Evolutionary conservation across 1,284 basidiomycete genomes (phyloP), one percentile per base, ranked within the genome.

Genomic region (Peniophora sp.): DNA sequence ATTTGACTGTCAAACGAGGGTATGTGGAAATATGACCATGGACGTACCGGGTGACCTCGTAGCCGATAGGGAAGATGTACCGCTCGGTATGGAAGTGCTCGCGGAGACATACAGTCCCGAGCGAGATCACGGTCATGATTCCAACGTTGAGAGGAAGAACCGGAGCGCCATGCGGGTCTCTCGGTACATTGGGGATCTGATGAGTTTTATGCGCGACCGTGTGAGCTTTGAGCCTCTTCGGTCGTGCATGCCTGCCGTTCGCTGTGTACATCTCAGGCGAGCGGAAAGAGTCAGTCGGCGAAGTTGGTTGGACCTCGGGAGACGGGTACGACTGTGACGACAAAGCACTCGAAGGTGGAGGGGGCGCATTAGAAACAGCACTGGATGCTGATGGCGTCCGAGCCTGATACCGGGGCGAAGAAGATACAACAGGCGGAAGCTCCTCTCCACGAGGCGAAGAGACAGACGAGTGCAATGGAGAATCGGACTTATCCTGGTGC

Each of bases 61-160:
- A 91, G 17, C 87, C 87, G 47, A 90, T 83, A 17, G 88, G 88
- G 60, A 88, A 91, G 56, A 91, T 90, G 62, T 90, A 90, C 52
- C 89, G 71, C 63, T 90, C 87, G 0, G 88, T 89, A 63, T 88
- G 85, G 61, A 89, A 90, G 62, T 88, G 84, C 58, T 89, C 85
- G 45, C 85, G 73, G 78, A 83, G 80, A 61, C 85, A 88, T 3
- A 89, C 78, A 54, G 80, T 74, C 3, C 88, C 88, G 0, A 91
- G 70, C 52, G 63, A 78, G 52, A 81, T 70, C 19, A 90, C 82
- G 1, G 84, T 87, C 85, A 90, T 89, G 61, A 90, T 89, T 25
- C 87, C 87, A 16, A 89, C 84, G 56, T 81, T 85, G 32, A 90
- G 66, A 1, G 88, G 88, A 3, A 90, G 66, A 63, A 84, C 72